These are phyloP conservation scores for Phytopythium vexans DNA, from an alignment of 352 stramenopile species.

Conservation along the genomic window DNA sequence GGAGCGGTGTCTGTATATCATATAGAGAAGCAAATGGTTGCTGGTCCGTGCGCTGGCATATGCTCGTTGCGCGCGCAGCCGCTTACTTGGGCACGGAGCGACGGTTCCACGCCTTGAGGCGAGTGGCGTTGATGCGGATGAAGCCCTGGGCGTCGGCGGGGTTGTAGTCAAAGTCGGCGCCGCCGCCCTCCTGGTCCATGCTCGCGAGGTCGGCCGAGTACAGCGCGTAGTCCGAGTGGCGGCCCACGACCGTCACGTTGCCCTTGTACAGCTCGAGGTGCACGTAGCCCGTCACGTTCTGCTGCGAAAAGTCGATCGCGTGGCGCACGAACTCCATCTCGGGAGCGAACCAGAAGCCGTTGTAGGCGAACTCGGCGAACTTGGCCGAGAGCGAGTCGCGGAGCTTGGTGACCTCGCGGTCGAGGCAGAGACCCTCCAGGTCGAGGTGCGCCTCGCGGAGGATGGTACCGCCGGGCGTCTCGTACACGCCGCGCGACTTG, in stretches of 20 bases:
- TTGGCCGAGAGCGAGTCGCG: constrained; percentile 93
- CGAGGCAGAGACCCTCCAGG: constrained; percentile 96
- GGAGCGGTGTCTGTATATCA: too few species aligned
- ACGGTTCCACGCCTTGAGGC: constrained; percentile 93
- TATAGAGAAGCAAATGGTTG: too few species aligned
- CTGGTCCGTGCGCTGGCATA: constrained; percentile 5
- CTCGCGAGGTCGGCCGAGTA: constrained; percentile 97
- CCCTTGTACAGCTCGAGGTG: constrained; percentile 98
- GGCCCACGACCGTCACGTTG: constrained; percentile 94
- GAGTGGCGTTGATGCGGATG: constrained; percentile 98
- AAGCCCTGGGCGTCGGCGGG: constrained; percentile 97
- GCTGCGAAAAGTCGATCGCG: constrained; percentile 93
- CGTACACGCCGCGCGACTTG: constrained; percentile 98
- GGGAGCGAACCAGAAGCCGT: constrained; percentile 99
- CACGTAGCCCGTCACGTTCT: constrained; percentile 93
- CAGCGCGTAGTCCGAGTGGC: constrained; percentile 90
- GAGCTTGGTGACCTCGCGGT: constrained; percentile 95
- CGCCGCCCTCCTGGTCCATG: constrained; percentile 98
- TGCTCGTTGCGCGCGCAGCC: neutral
- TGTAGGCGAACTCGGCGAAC: constrained; percentile 98
- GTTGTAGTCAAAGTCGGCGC: constrained; percentile 97
- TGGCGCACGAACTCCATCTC: constrained; percentile 98
- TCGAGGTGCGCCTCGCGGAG: constrained; percentile 86
- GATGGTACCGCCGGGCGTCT: constrained; percentile 96
- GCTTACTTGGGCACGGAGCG: constrained; percentile 49